Percentiles rank a stretch among this genome's conserved stretches.
Conservation (phyloP, 495 filamentous ascomycete species). For the Neurospora sp. region DNA sequence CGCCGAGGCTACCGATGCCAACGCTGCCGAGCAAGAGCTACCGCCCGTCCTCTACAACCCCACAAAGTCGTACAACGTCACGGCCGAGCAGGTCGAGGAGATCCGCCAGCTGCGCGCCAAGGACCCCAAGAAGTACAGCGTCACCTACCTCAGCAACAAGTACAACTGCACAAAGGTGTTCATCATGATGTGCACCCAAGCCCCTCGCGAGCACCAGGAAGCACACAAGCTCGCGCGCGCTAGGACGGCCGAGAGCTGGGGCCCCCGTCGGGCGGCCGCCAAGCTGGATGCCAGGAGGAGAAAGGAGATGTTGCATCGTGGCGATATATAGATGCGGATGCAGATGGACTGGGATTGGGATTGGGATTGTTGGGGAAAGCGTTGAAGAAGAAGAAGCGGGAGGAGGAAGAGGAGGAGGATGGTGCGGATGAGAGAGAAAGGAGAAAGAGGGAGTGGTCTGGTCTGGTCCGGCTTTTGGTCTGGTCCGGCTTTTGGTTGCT, state of each 20-base stretch:
- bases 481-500: neutral
- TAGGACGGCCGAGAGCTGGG: slow-evolving; percentile 61
- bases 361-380: neutral
- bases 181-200: slow-evolving; percentile 45
- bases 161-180: slow-evolving; percentile 73
- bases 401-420: neutral
- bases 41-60: neutral
- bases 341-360: neutral
- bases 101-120: slow-evolving; percentile 57
- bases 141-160: slow-evolving; percentile 54
- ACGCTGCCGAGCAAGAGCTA: slow-evolving; percentile 1
- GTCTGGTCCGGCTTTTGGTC: neutral
- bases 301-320: slow-evolving; percentile 45
- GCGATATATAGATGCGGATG: slow-evolving; percentile 29
- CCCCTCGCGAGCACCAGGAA: slow-evolving; percentile 27
- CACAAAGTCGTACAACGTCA: slow-evolving; percentile 55
- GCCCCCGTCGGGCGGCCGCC: slow-evolving; percentile 55
- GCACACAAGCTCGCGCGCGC: slow-evolving; percentile 34
- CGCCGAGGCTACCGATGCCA: slow-evolving; percentile 1
- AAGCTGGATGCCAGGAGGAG: slow-evolving; percentile 64
- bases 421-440: neutral
- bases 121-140: slow-evolving; percentile 66
- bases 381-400: neutral
- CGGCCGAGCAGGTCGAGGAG: slow-evolving; percentile 60
- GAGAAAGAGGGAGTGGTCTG: neutral